Conservation (phyloP, 139 green algal species). For the Volvox africanus region DNA sequence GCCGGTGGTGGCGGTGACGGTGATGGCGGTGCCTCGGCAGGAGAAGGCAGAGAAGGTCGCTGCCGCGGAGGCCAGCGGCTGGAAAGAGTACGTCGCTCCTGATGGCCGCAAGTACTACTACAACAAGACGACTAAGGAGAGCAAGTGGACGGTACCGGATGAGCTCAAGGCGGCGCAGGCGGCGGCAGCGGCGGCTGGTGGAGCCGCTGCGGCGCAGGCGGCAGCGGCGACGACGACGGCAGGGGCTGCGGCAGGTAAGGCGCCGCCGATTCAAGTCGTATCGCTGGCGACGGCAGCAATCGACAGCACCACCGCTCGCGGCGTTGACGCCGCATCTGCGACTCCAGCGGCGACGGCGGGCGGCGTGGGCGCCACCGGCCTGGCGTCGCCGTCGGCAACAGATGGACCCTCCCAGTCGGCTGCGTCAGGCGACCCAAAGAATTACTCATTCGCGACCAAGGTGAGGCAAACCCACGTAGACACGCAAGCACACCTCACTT, state of each 20-base stretch:
- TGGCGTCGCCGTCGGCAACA: conserved; percentile 21
- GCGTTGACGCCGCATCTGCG: background rate
- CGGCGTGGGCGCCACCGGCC: background rate
- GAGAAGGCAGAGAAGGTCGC: conserved; percentile 15
- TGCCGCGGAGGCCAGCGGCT: conserved; percentile 48
- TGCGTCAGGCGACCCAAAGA: background rate
- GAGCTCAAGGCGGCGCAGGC: conserved; percentile 69
- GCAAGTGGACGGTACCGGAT: conserved; percentile 80
- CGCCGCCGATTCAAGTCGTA: conserved; percentile 27
- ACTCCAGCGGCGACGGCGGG: background rate
- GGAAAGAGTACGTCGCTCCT: conserved; percentile 87
- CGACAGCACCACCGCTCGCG: background rate
- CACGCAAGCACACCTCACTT: too few relatives aligned
- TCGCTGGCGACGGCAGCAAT: conserved; percentile 1
- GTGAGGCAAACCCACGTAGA: background rate
- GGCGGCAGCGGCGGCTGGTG: background rate
- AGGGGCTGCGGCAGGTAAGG: background rate
- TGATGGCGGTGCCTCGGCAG: background rate
- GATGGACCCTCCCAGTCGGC: conserved; percentile 36
- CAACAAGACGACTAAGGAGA: conserved; percentile 86
- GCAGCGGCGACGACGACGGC: background rate
- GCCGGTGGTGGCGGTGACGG: too few relatives aligned
- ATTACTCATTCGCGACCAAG: conserved; percentile 31
- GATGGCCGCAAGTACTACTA: conserved; percentile 95
- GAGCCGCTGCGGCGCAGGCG: background rate